Conservation (phyloP, 495 filamentous ascomycete genomes). For the Penicillium diatomitis region DNA sequence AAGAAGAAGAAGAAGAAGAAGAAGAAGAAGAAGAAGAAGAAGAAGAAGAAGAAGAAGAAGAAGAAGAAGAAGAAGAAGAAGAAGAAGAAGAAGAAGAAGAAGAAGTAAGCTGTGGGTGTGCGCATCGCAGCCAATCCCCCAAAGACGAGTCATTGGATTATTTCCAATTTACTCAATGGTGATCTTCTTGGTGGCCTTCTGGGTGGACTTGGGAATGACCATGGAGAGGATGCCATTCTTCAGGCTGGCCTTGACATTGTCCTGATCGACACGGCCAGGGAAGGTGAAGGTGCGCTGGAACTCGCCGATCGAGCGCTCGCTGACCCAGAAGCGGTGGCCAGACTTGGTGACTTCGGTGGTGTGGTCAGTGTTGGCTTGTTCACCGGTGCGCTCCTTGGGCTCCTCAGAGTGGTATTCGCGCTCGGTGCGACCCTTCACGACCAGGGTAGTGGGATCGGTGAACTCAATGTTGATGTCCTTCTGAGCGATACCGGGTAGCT, state of each 20-base stretch:
- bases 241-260: slow-evolving; percentile 65
- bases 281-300: slow-evolving; percentile 82
- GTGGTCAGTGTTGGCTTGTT: slow-evolving; percentile 14
- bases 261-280: slow-evolving; percentile 65
- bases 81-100: no score
- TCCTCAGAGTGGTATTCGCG: slow-evolving; percentile 38
- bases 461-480: slow-evolving; percentile 80
- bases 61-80: no score
- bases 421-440: slow-evolving; percentile 57
- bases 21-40: no score
- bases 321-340: slow-evolving; percentile 65
- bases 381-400: slow-evolving; percentile 44
- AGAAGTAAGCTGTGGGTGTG: neutral
- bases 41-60: no score
- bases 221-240: slow-evolving; percentile 73
- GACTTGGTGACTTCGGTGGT: slow-evolving; percentile 18
- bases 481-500: slow-evolving; percentile 76
- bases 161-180: slow-evolving; percentile 43
- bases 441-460: slow-evolving; percentile 68
- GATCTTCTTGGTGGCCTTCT: slow-evolving; percentile 44
- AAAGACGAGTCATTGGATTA: no score
- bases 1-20: no score
- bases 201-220: slow-evolving; percentile 70
- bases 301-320: slow-evolving; percentile 72
- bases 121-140: neutral